Evolutionary conservation across 106 monocot species (phyloP).

Genomic region (Posidonia australis): DNA sequence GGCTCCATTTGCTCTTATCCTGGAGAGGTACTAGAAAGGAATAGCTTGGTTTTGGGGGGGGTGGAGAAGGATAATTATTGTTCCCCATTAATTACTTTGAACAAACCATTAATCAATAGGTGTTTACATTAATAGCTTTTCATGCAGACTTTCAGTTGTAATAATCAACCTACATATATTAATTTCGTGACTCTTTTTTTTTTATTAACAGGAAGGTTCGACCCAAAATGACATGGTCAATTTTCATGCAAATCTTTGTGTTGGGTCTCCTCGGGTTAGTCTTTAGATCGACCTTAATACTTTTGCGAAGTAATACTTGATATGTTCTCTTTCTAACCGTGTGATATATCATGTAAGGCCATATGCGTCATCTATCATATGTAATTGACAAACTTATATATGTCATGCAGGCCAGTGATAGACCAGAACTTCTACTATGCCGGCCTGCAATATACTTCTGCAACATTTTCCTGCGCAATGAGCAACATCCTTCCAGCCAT

Average conservation of each 20-base stretch:
- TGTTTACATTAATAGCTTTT: not conserved
- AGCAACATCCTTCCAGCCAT: constrained; percentile 76
- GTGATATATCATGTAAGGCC: too few relatives aligned
- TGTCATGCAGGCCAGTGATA: constrained; percentile 56
- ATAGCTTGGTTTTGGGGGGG: too few relatives aligned
- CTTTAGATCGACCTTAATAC: too few relatives aligned
- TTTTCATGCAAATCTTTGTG: constrained; percentile 67
- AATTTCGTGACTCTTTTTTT: not conserved
- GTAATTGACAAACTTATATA: too few relatives aligned
- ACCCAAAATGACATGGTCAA: constrained; percentile 45
- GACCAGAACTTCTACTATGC: constrained; percentile 77
- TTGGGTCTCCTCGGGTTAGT: constrained; percentile 43
- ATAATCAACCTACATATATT: not conserved
- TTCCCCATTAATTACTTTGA: not conserved
- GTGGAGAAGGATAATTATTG: too few relatives aligned
- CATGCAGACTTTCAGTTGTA: too few relatives aligned
- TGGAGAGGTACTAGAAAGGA: constrained; percentile 56
- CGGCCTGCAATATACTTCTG: constrained; percentile 56
- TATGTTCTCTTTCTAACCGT: too few relatives aligned
- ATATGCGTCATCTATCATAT: too few relatives aligned
- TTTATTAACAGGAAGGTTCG: constrained; percentile 41
- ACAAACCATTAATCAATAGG: not conserved
- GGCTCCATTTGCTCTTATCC: constrained; percentile 73
- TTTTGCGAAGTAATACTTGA: too few relatives aligned
- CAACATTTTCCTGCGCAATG: constrained; percentile 81